A percentile compares a stretch with the other conserved stretches of the same genome.
Conservation (phyloP, 495 filamentous ascomycete species). For the Penicillium goetzii region DNA sequence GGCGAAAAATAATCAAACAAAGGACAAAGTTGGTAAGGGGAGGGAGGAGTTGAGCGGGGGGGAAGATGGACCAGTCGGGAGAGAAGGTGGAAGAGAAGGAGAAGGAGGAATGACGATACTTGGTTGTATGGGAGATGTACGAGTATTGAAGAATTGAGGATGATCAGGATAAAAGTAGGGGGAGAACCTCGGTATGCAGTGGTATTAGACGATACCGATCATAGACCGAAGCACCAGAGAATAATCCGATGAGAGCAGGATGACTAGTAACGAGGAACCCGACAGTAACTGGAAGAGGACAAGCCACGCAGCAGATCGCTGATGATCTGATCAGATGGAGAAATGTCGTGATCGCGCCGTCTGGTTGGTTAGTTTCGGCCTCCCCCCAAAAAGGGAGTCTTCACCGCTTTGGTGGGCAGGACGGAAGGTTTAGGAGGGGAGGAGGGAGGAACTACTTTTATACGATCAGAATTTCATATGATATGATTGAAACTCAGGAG, state of each 20-base stretch:
- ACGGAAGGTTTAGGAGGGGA: slow-evolving; percentile 1
- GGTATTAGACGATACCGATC: not conserved
- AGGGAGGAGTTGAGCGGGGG: slow-evolving; percentile 8
- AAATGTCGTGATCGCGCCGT: slow-evolving; percentile 54
- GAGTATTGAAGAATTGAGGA: not conserved
- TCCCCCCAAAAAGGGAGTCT: slow-evolving; percentile 1
- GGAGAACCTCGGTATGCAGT: not conserved
- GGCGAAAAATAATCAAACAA: not conserved
- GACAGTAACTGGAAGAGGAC: not conserved
- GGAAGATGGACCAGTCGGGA: slow-evolving; percentile 11
- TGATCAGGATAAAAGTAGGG: not conserved
- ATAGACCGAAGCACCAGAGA: not conserved
- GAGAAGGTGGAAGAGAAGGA: slow-evolving; percentile 13
- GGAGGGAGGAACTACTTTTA: not conserved
- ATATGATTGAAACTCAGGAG: not conserved
- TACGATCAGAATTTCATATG: not conserved
- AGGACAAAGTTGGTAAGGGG: slow-evolving; percentile 5
- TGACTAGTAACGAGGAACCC: not conserved
- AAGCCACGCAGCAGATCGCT: slow-evolving; percentile 19
- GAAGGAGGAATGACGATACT: not conserved
- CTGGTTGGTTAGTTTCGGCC: slow-evolving; percentile 33
- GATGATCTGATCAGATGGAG: slow-evolving; percentile 56
- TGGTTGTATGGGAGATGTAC: not conserved
- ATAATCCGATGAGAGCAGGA: not conserved
- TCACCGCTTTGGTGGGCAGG: slow-evolving; percentile 39